Evolutionary conservation across 345 rosid genomes (phyloP), one percentile per base, ranked within the genome.

Genomic region (Zanthoxylum bungeanum): DNA sequence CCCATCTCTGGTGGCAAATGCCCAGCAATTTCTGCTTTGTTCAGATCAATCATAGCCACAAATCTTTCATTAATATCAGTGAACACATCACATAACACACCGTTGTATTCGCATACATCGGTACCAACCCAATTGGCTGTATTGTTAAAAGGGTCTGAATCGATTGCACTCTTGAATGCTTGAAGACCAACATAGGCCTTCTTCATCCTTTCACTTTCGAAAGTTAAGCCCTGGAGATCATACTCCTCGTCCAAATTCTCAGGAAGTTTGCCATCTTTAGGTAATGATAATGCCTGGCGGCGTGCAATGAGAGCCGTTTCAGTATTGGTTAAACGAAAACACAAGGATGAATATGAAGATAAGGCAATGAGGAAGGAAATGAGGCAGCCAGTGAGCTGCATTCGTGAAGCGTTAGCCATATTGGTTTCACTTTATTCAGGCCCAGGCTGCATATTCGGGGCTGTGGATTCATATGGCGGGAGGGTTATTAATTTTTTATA

Each of bases 21-120:
- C 4, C 92, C 98, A 0, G 97, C 98, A 14, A 93, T 88, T 76
- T 93, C 98, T 3, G 92, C 95, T 4, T 80, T 78, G 46, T 93
- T 93, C 8, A 93, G 79, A 71, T 93, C 98, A 3, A 93, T 42
- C 0, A 95, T 92, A 0, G 89, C 92, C 0, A 93, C 93, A 3
- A 88, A 91, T 2, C 19, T 81, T 0, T 27, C 82, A 3, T 86
- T 73, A 58, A 88, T 87, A 52, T 91, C 98, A 0, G 81, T 74
- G 17, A 92, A 92, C 0, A 81, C 78, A 1, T 92, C 84, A 12
- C 98, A 93, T 12, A 85, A 89, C 34, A 93, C 92, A 2, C 98
- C 97, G 0, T 36, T 91, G 65, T 93, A 93, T 0, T 51, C 50
- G 39, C 97, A 93, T 2, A 93, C 97, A 21, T 86, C 42, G 0